phyloP scores from a whole-genome alignment of 2,329 filamentous ascomycete genomes.

The Fusarium circinatum region DNA sequence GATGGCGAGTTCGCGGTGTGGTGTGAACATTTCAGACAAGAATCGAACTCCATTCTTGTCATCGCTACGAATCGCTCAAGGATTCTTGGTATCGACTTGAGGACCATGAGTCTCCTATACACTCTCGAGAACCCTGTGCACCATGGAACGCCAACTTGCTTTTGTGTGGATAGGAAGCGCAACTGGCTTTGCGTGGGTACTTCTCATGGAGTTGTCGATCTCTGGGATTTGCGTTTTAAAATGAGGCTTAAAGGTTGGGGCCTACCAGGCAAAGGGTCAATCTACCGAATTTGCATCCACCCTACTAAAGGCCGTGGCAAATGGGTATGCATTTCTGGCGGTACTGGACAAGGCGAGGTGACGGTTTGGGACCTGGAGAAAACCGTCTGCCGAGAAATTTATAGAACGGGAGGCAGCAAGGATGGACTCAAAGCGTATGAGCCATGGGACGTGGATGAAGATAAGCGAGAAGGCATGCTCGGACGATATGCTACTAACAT shows the following conservation, averaged over 20 bases:
- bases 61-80: constrained; percentile 88
- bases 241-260: constrained; percentile 90
- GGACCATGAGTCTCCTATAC: constrained; percentile 85
- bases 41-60: constrained; percentile 83
- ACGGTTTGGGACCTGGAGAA: constrained; percentile 97
- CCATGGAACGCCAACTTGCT: constrained; percentile 91
- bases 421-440: constrained; percentile 76
- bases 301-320: constrained; percentile 81
- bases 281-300: constrained; percentile 83
- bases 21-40: constrained; percentile 90
- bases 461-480: constrained; percentile 87
- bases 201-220: constrained; percentile 88
- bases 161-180: constrained; percentile 84
- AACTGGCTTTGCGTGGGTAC: constrained; percentile 95
- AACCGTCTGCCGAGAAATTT: constrained; percentile 86
- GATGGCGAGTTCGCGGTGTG: constrained; percentile 82
- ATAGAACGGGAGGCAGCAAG: constrained; percentile 74
- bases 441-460: constrained; percentile 89
- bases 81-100: constrained; percentile 84
- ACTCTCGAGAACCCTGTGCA: constrained; percentile 87
- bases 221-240: constrained; percentile 97
- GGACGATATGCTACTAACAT: constrained; percentile 82
- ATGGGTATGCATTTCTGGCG: constrained; percentile 89
- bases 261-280: constrained; percentile 80
- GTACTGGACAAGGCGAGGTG: constrained; percentile 86